These are phyloP conservation scores for Vanrija sp. DNA, from an alignment of 1,284 basidiomycete genomes.

Conservation along the genomic window DNA sequence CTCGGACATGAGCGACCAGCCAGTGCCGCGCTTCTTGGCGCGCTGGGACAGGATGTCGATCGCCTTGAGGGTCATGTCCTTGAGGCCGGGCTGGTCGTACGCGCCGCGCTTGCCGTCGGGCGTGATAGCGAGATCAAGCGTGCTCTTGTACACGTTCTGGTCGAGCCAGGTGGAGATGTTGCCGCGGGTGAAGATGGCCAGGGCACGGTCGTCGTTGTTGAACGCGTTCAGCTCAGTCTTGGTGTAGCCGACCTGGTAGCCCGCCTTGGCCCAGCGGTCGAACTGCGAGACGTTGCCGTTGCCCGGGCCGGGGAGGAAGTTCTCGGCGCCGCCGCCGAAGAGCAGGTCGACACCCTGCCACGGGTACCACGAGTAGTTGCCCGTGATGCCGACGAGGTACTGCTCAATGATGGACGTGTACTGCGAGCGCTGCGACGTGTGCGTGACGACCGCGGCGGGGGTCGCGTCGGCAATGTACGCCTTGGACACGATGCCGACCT, in stretches of 20 bases:
- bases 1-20: slow-evolving; percentile 51
- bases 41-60: slow-evolving; percentile 48
- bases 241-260: slow-evolving; percentile 48
- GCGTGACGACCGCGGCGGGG: slow-evolving; percentile 45
- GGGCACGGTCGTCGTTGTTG: slow-evolving; percentile 43
- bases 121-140: slow-evolving; percentile 33
- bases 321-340: slow-evolving; percentile 49
- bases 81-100: slow-evolving; percentile 49
- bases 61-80: slow-evolving; percentile 52
- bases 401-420: slow-evolving; percentile 47
- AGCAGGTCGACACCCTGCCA: slow-evolving; percentile 46
- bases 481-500: slow-evolving; percentile 50
- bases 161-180: slow-evolving; percentile 51
- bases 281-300: slow-evolving; percentile 48
- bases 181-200: slow-evolving; percentile 47
- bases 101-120: slow-evolving; percentile 37
- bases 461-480: slow-evolving; percentile 51
- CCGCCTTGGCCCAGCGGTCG: slow-evolving; percentile 39
- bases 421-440: slow-evolving; percentile 44
- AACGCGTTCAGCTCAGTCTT: slow-evolving; percentile 45
- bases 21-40: slow-evolving; percentile 42
- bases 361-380: slow-evolving; percentile 47
- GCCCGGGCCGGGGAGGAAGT: slow-evolving; percentile 38
- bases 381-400: slow-evolving; percentile 43
- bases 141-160: slow-evolving; percentile 46